Percentiles rank a stretch among this genome's conserved stretches.
Conservation (phyloP, 1,139 yeast species). For the Suhomyces panamericanus region DNA sequence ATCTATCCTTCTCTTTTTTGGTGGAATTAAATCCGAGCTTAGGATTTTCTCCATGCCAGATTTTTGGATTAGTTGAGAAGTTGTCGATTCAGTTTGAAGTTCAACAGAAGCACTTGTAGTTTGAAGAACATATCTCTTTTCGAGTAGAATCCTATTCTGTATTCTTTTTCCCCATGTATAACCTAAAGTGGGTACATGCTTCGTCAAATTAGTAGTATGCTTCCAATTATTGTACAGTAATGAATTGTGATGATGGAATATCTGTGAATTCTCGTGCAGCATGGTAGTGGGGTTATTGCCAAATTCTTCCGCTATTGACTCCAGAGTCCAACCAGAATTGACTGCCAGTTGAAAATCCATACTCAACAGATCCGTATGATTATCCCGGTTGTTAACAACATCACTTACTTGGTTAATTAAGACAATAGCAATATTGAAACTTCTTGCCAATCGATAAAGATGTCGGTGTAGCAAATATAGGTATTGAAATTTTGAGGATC, state of each 20-base stretch:
- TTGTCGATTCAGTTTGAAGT: constrained; percentile 18
- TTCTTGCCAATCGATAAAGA: constrained; percentile 51
- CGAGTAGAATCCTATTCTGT: constrained; percentile 31
- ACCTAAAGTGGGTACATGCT: constrained; percentile 41
- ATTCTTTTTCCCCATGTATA: constrained; percentile 42
- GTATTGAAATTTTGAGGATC: constrained; percentile 42
- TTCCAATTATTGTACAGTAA: too few species aligned
- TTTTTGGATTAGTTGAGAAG: constrained; percentile 17
- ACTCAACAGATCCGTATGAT: constrained; percentile 41
- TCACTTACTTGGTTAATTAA: constrained; percentile 83
- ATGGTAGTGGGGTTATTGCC: too few species aligned
- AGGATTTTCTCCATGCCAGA: not conserved
- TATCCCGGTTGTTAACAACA: constrained; percentile 13
- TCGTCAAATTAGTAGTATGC: not conserved
- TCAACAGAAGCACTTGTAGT: constrained; percentile 10
- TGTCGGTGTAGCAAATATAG: constrained; percentile 47
- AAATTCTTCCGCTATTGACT: constrained; percentile 25
- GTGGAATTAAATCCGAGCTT: not conserved
- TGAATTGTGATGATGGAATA: too few species aligned
- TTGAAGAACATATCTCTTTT: constrained; percentile 36
- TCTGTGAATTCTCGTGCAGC: too few species aligned
- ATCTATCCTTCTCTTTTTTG: constrained; percentile 2
- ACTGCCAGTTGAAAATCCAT: constrained; percentile 72
- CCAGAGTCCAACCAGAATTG: constrained; percentile 71
- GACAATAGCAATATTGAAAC: constrained; percentile 59